These are phyloP conservation scores for Parietaria judaica DNA, from an alignment of 306 rosid genomes.

Conservation along the genomic window DNA sequence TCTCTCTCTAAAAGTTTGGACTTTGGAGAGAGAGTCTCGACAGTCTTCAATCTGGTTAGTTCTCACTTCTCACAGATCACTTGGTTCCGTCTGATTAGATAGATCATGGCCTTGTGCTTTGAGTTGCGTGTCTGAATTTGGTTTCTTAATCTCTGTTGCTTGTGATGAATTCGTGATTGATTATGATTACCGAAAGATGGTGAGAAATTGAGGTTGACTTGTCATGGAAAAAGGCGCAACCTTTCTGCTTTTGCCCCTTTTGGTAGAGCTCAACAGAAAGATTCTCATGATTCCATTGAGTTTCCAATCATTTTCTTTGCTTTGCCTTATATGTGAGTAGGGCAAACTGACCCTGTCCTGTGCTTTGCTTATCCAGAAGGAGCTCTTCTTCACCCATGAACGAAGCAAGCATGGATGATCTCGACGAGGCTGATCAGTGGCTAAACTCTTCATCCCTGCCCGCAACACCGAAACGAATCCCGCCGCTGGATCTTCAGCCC, in stretches of 20 bases:
- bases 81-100: conserved; percentile 8
- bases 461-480: conserved; percentile 29
- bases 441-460: conserved; percentile 37
- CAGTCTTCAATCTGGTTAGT: conserved; percentile 32
- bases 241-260: background rate
- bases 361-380: conserved; percentile 14
- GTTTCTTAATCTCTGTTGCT: background rate
- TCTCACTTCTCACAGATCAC: conserved; percentile 14
- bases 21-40: conserved; percentile 19
- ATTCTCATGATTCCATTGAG: background rate
- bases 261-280: background rate
- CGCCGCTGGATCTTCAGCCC: conserved; percentile 27
- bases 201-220: conserved; percentile 11
- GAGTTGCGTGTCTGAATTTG: background rate
- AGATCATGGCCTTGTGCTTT: background rate
- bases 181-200: background rate
- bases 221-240: background rate
- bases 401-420: conserved; percentile 36
- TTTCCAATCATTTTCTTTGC: background rate
- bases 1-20: conserved; percentile 16
- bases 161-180: background rate
- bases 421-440: conserved; percentile 50
- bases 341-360: conserved; percentile 7
- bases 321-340: background rate
- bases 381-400: conserved; percentile 21